Percentiles rank a stretch among this genome's conserved stretches.
Evolutionary conservation across 306 rosid species (phyloP).

Genomic region (Cicer cuneatum): DNA sequence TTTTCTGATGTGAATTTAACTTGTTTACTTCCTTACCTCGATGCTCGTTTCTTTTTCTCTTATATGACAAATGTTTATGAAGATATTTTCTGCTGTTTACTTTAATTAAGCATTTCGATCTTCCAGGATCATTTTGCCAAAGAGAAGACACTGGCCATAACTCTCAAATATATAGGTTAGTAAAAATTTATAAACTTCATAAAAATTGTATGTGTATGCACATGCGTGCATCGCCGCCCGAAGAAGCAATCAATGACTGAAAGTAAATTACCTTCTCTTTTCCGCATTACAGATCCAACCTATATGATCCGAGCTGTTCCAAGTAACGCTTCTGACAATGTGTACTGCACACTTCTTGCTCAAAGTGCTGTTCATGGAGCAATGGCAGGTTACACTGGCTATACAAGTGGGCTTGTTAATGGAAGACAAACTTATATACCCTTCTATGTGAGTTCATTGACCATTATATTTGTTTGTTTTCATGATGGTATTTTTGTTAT

Average conservation of each 20-base stretch:
- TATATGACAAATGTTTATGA: background rate
- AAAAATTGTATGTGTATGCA: background rate
- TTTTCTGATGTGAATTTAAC: background rate
- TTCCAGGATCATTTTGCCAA: conserved; percentile 82
- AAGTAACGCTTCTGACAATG: conserved; percentile 89
- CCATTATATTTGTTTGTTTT: conserved; percentile 7
- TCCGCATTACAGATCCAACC: conserved; percentile 77
- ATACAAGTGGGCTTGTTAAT: conserved; percentile 77
- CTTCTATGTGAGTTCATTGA: conserved; percentile 67
- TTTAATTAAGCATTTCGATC: conserved; percentile 2
- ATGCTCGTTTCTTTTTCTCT: background rate
- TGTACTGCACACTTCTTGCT: conserved; percentile 90
- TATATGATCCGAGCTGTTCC: conserved; percentile 96
- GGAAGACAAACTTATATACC: conserved; percentile 95
- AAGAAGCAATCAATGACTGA: background rate
- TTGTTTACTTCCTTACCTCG: conserved; percentile 2
- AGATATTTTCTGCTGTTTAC: conserved; percentile 13
- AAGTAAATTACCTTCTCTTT: conserved; percentile 1
- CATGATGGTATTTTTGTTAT: background rate
- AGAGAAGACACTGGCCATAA: conserved; percentile 55
- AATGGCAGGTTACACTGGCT: conserved; percentile 97
- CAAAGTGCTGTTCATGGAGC: conserved; percentile 98
- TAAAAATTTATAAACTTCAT: background rate
- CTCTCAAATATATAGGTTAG: conserved; percentile 93
- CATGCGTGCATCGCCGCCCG: background rate